These are phyloP conservation scores for Fusarium caatingaense DNA, from an alignment of 2,329 filamentous ascomycete genomes.

Conservation along the genomic window DNA sequence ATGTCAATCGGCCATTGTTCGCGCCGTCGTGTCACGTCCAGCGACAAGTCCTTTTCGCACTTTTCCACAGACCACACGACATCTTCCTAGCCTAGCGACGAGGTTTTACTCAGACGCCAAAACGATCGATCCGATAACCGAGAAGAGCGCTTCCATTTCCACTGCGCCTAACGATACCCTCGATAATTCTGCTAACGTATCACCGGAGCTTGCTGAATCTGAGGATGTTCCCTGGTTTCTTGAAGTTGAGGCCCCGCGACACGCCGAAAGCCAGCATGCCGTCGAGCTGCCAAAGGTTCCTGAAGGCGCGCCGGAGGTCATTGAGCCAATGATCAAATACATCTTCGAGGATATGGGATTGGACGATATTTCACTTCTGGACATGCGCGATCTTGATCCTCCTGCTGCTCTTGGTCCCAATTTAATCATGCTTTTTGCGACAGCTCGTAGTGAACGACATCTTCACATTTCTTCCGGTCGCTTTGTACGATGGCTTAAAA, in stretches of 20 bases:
- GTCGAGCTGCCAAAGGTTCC: slow-evolving; percentile 68
- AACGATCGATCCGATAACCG: slow-evolving; percentile 12
- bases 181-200: slow-evolving; percentile 34
- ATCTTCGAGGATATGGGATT: slow-evolving; percentile 87
- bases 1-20: slow-evolving; percentile 48
- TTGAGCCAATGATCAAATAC: slow-evolving; percentile 79
- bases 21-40: slow-evolving; percentile 45
- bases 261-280: slow-evolving; percentile 61
- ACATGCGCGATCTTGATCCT: slow-evolving; percentile 85
- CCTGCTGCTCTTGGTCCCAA: slow-evolving; percentile 88
- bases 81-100: slow-evolving; percentile 32
- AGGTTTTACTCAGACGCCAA: slow-evolving; percentile 43
- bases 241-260: slow-evolving; percentile 72
- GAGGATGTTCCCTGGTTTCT: slow-evolving; percentile 83
- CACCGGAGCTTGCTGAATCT: slow-evolving; percentile 48
- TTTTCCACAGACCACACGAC: slow-evolving; percentile 38
- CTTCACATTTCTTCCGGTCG: slow-evolving; percentile 90
- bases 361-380: slow-evolving; percentile 82
- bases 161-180: slow-evolving; percentile 31
- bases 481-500: slow-evolving; percentile 87
- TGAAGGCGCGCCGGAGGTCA: slow-evolving; percentile 74
- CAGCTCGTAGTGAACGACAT: slow-evolving; percentile 91
- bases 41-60: slow-evolving; percentile 38
- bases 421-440: slow-evolving; percentile 92
- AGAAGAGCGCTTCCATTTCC: slow-evolving; percentile 22